phyloP scores from a whole-genome alignment of 2,329 filamentous ascomycete species.

The Aspergillus puulaauensis region DNA sequence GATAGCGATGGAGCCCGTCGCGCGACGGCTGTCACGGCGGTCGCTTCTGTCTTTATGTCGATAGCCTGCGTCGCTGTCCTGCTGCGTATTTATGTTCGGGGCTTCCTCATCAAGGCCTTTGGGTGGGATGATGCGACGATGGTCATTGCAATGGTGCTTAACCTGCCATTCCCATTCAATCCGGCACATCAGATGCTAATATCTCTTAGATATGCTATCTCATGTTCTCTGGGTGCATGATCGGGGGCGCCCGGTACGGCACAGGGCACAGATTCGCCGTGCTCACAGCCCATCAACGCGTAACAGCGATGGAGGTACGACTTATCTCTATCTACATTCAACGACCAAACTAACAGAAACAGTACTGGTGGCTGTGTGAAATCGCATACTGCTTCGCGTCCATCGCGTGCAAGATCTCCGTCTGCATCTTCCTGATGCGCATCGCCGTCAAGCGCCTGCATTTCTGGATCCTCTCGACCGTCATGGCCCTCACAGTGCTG shows the following conservation, averaged over 20 bases:
- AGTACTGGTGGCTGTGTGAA: conserved; percentile 54
- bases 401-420: conserved; percentile 49
- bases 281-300: conserved; percentile 16
- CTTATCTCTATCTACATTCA: too few species aligned
- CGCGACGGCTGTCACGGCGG: background rate
- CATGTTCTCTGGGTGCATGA: conserved; percentile 5
- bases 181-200: background rate
- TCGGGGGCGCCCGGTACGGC: conserved; percentile 20
- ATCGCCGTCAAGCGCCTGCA: conserved; percentile 47
- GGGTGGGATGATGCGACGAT: conserved; percentile 9
- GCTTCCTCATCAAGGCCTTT: background rate
- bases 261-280: conserved; percentile 23
- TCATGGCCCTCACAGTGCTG: conserved; percentile 45
- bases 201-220: background rate
- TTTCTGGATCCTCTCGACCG: conserved; percentile 45
- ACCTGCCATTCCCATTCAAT: background rate
- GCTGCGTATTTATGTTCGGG: conserved; percentile 5
- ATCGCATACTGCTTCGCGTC: conserved; percentile 51
- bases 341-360: background rate
- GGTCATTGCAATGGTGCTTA: conserved; percentile 3
- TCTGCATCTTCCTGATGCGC: conserved; percentile 54
- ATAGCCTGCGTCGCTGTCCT: background rate
- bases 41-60: background rate
- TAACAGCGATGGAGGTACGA: conserved; percentile 23
- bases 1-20: background rate